Conservation (phyloP, 2,329 filamentous ascomycete genomes). For the Apiospora marii region DNA sequence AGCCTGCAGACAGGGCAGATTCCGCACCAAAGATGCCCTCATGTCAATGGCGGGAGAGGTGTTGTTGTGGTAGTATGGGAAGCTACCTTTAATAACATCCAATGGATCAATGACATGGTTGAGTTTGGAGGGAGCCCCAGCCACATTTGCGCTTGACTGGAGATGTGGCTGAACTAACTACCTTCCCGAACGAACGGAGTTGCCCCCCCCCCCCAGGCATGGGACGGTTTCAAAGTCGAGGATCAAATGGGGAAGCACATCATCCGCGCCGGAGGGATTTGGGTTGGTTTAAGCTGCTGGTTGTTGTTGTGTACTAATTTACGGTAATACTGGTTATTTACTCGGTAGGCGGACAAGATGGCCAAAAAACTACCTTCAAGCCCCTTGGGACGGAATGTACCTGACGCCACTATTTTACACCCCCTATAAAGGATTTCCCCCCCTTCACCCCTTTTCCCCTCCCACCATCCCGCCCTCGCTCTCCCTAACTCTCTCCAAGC, state of each 20-base stretch:
- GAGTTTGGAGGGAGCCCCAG: slow-evolving; percentile 9
- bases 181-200: background rate
- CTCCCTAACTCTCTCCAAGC: background rate
- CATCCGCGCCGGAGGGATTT: background rate
- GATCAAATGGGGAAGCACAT: background rate
- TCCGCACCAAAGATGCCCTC: slow-evolving; percentile 20
- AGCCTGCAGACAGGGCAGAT: background rate
- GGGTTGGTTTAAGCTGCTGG: background rate
- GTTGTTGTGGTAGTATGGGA: background rate
- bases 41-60: slow-evolving; percentile 13
- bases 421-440: background rate
- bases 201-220: background rate
- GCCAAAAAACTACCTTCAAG: background rate
- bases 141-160: background rate
- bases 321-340: slow-evolving; percentile 20
- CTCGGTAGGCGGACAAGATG: slow-evolving; percentile 2
- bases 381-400: background rate
- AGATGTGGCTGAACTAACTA: slow-evolving; percentile 3
- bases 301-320: background rate
- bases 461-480: background rate
- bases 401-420: slow-evolving; percentile 9
- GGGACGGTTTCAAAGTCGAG: background rate
- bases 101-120: background rate
- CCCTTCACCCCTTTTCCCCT: background rate
- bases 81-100: background rate